A percentile compares a stretch with the other conserved stretches of the same genome.
Conservation (phyloP, 1,139 yeast species). For the Keqinozyma sinolaborantium region DNA sequence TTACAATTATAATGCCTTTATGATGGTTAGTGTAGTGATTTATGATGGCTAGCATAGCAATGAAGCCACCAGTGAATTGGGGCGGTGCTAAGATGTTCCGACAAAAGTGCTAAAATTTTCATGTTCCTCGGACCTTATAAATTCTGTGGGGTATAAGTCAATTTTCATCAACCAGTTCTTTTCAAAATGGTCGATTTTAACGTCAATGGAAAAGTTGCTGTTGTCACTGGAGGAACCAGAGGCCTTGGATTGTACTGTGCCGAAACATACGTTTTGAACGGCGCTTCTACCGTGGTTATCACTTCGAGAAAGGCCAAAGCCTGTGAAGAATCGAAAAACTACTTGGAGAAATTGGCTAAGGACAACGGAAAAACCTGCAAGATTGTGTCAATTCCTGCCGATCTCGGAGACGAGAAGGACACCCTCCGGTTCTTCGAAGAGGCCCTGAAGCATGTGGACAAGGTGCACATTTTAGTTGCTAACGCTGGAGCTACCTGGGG, state of each 20-base stretch:
- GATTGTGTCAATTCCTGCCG: slow-evolving; percentile 58
- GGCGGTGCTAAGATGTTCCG: too few relatives aligned
- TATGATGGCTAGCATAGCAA: too few relatives aligned
- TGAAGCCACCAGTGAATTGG: too few relatives aligned
- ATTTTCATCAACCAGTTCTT: too few relatives aligned
- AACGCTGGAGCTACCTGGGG: slow-evolving; percentile 89
- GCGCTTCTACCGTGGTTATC: slow-evolving; percentile 61
- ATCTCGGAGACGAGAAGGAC: slow-evolving; percentile 52
- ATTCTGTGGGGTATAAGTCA: too few relatives aligned
- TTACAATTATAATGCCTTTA: too few relatives aligned
- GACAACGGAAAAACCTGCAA: slow-evolving; percentile 38
- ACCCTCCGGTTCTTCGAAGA: slow-evolving; percentile 43
- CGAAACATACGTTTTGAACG: slow-evolving; percentile 59
- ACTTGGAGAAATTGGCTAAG: slow-evolving; percentile 46
- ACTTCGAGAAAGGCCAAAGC: slow-evolving; percentile 67
- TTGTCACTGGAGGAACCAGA: slow-evolving; percentile 77
- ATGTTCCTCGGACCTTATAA: too few relatives aligned
- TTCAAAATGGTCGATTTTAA: slow-evolving; percentile 40
- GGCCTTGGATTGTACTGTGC: slow-evolving; percentile 73
- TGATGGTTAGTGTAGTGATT: too few relatives aligned
- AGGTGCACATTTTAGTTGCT: slow-evolving; percentile 64
- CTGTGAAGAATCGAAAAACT: slow-evolving; percentile 55
- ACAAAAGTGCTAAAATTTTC: too few relatives aligned
- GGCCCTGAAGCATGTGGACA: slow-evolving; percentile 36
- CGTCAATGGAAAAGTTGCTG: slow-evolving; percentile 64